Conservation (phyloP, 2,329 filamentous ascomycete genomes). For the Aspergillus tubingensis region DNA sequence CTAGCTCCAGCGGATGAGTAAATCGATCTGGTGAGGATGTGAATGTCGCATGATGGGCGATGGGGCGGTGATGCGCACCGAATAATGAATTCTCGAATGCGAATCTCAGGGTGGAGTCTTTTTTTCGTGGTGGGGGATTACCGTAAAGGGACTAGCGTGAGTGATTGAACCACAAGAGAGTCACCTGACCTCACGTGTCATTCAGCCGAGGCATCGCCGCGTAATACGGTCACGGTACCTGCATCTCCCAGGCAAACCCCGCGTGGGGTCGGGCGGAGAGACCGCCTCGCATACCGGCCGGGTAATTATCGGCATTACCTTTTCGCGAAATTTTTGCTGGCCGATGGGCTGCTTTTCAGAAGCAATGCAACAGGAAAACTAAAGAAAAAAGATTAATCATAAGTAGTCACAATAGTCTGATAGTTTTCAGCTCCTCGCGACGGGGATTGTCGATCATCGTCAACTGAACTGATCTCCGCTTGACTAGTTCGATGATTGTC, state of each 20-base stretch:
- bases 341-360: neutral
- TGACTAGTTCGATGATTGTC: neutral
- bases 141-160: constrained; percentile 10
- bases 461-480: neutral
- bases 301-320: constrained; percentile 20
- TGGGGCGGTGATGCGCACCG: neutral
- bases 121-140: constrained; percentile 9
- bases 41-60: neutral
- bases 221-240: constrained; percentile 12
- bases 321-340: neutral
- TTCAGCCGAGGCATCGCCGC: constrained; percentile 7
- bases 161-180: too few species aligned
- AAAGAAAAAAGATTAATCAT: too few species aligned
- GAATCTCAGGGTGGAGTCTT: constrained; percentile 6
- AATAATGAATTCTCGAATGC: constrained; percentile 12
- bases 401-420: too few species aligned
- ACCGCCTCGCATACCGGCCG: constrained; percentile 15
- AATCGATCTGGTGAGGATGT: constrained; percentile 9
- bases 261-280: constrained; percentile 13
- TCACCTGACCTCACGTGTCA: constrained; percentile 16
- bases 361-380: too few species aligned
- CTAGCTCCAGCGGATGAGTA: neutral
- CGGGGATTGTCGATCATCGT: neutral
- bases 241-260: neutral
- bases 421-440: neutral